These are phyloP conservation scores for Spongiforma sp. DNA, from an alignment of 1,284 basidiomycete species.

Conservation along the genomic window DNA sequence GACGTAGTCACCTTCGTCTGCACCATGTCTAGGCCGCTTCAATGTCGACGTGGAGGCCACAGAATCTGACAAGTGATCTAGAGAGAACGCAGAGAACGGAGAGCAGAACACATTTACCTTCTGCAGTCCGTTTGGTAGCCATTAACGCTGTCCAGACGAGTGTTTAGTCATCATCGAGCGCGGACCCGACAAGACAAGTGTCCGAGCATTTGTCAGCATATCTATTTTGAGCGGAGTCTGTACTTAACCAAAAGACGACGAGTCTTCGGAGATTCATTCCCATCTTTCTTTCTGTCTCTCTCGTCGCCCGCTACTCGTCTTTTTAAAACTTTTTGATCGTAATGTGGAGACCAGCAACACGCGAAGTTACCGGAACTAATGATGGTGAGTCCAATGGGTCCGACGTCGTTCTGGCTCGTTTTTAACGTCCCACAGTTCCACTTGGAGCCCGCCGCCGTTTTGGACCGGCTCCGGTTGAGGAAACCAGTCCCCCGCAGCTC, in stretches of 20 bases:
- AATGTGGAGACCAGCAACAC: slow-evolving; percentile 91
- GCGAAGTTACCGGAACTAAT: slow-evolving; percentile 84
- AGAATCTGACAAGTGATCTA: slow-evolving; percentile 20
- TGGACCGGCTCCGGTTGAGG: slow-evolving; percentile 81
- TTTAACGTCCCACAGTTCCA: slow-evolving; percentile 53
- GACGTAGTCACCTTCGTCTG: slow-evolving; percentile 58
- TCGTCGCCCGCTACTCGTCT: slow-evolving; percentile 10
- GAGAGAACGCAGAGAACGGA: not conserved
- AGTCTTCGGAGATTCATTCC: slow-evolving; percentile 42
- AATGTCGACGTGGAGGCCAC: slow-evolving; percentile 38
- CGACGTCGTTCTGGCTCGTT: slow-evolving; percentile 13
- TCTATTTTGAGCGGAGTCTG: slow-evolving; percentile 40
- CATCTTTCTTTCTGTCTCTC: slow-evolving; percentile 27
- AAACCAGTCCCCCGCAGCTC: slow-evolving; percentile 75
- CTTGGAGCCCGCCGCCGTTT: slow-evolving; percentile 87
- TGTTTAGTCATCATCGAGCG: slow-evolving; percentile 5
- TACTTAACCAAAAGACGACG: slow-evolving; percentile 26
- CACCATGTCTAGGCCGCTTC: slow-evolving; percentile 57
- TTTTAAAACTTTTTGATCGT: slow-evolving; percentile 39
- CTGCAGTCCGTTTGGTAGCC: slow-evolving; percentile 33
- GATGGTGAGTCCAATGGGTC: slow-evolving; percentile 57
- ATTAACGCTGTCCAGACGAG: slow-evolving; percentile 15
- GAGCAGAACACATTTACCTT: slow-evolving; percentile 26
- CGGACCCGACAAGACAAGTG: not conserved
- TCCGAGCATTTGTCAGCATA: slow-evolving; percentile 36